Evolutionary conservation across 768 basidiomycete species (phyloP).

Genomic region (Phallus indusiatus): DNA sequence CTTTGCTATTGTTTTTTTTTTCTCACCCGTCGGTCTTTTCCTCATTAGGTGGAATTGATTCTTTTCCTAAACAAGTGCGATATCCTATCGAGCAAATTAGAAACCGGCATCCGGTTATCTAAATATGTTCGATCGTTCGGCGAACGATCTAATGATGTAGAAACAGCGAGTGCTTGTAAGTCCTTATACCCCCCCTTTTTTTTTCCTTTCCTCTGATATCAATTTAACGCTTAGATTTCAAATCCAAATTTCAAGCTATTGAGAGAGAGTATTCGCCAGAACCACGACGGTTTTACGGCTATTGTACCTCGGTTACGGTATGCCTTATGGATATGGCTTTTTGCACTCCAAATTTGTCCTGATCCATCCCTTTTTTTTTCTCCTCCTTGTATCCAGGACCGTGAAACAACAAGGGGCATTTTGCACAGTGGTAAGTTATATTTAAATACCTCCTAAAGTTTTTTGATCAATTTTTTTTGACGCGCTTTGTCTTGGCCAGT

Average conservation of each 20-base stretch:
- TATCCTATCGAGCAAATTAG: conserved; percentile 57
- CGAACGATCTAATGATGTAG: conserved; percentile 58
- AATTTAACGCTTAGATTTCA: conserved; percentile 5
- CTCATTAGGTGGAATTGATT: conserved; percentile 45
- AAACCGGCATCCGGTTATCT: conserved; percentile 49
- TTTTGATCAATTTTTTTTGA: background rate
- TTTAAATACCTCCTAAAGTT: background rate
- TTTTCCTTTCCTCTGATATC: background rate
- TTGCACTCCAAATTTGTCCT: conserved; percentile 6
- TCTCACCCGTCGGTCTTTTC: background rate
- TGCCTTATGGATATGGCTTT: conserved; percentile 14
- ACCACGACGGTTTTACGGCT: conserved; percentile 69
- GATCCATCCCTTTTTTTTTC: too few species aligned
- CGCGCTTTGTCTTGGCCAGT: conserved; percentile 29
- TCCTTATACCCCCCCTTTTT: background rate
- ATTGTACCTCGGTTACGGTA: conserved; percentile 69
- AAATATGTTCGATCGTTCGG: conserved; percentile 68
- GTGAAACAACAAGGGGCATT: conserved; percentile 63
- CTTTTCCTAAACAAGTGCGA: conserved; percentile 81
- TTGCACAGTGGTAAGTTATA: conserved; percentile 56
- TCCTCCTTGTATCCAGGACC: conserved; percentile 41
- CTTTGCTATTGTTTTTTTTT: background rate
- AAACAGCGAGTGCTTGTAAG: conserved; percentile 59
- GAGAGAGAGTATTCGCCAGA: conserved; percentile 67
- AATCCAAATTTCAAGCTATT: conserved; percentile 48